Percentiles rank a stretch among this genome's conserved stretches.
These are phyloP conservation scores for Tulasnella sp. DNA, from an alignment of 768 basidiomycete genomes.

Conservation along the genomic window DNA sequence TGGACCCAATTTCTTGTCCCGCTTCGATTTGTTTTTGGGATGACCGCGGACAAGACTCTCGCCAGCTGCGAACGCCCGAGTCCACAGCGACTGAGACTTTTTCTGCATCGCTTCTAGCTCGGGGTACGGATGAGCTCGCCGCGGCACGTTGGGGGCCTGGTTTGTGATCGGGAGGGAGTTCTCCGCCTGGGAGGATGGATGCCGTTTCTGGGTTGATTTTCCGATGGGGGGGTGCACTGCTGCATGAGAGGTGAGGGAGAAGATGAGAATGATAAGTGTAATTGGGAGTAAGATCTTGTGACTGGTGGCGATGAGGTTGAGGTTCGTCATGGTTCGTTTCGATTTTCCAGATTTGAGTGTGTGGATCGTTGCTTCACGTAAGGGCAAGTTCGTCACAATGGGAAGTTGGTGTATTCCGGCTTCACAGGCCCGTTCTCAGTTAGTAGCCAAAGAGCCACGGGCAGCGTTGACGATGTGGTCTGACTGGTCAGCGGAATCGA, in stretches of 20 bases:
- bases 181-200: not conserved
- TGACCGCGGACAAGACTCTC: not conserved
- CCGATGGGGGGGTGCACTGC: not conserved
- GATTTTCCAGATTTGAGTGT: too few species aligned
- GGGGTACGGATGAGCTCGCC: not conserved
- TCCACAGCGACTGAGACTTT: not conserved
- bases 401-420: not conserved
- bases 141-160: not conserved
- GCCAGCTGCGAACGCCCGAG: not conserved
- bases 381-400: not conserved
- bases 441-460: not conserved
- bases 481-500: not conserved
- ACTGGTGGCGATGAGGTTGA: not conserved
- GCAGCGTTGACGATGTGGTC: not conserved
- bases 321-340: not conserved
- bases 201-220: not conserved
- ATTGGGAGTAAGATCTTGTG: not conserved
- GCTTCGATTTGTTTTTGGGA: not conserved
- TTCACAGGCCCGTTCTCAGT: not conserved
- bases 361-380: not conserved
- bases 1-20: constrained; percentile 8
- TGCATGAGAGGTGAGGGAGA: not conserved
- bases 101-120: not conserved
- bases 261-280: not conserved
- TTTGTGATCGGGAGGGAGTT: not conserved